Base-by-base conservation (phyloP, 2,329 filamentous ascomycete genomes). In the Macrophomina tecta region DNA sequence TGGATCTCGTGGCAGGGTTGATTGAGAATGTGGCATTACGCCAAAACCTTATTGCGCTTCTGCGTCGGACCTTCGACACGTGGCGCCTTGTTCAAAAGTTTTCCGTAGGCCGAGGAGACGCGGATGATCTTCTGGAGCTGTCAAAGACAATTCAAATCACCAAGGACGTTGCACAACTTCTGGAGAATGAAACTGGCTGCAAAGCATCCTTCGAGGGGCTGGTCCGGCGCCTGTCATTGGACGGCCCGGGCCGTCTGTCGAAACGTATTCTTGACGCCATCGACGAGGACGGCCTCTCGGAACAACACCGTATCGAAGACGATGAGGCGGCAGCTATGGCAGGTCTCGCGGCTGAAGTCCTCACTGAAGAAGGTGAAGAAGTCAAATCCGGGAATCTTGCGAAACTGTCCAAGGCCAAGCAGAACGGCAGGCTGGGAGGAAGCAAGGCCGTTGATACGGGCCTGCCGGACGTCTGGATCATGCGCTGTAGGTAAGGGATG, bases 51-150 rank as follows among this genome's bases (percentile, higher is more conserved):
- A 81, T 88, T 1, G 76, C 86, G 16, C 82, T 96, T 2, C 83
- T 99, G 2, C 87, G 88, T 69, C 86, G 88, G 30, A 94, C 90
- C 62, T 90, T 93, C 72, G 95, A 99, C 79, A 93, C 92, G 2
- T 90, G 96, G 73, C 91, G 95, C 1, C 83, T 99, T 3, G 89
- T 97, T 1, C 95, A 98, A 74, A 97, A 95, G 75, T 98, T 99
- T 77, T 91, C 94, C 0, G 86, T 98, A 8, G 94, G 94, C 11
- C 88, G 92, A 69, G 95, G 94, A n/a, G 91, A 97, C 73, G 86
- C 94, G 1, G 94, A 98, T 75, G 95, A 98, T 77, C 85, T 99
- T 45, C 83, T 98, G 51, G 91, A 89, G 60, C 83, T 99, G 14
- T 92, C 92, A 1, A 90, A 87, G 71, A 97, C 95, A 0, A 91